Evolutionary conservation across 192 early-diverging fungal species (phyloP), one percentile per base, ranked within the genome.

Genomic region (Rhizoclosmatium sp.): DNA sequence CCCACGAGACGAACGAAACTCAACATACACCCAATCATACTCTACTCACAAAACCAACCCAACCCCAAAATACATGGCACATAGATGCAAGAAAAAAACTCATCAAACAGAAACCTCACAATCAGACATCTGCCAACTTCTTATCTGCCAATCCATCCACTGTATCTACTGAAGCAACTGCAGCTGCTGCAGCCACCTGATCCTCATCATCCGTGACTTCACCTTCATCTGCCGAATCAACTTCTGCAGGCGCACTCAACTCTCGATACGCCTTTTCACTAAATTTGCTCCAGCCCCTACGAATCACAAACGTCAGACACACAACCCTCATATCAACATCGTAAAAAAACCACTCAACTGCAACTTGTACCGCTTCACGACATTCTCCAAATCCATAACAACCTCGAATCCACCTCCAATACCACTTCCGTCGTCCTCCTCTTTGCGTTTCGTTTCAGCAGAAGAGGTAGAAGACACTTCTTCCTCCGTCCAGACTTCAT

Each of bases 251-350:
- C 59, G 73, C 67, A 21, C 59, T 48, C n/a, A 81, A 67, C 40
- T 81, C 80, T 9, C 80, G 47, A 69, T 81, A 81, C 23, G 47
- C 67, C 21, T 74, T 64, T 54, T 75, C 74, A 12, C 23, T 44
- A 61, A 69, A 81, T 60, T 81, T 81, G 42, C 65, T 65, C 80
- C 80, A 81, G 23, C 80, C 80, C 56, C 75, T 77, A 46, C 31
- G 31, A 31, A 2, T 59, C 5, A 65, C n/a, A 10, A 48, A 59
- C 65, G 51, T 9, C 47, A 65, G 39, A 19, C 4, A 31, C 14
- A 69, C 54, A n/a, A 56, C 3, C 2, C 4, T 42, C 19, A 40
- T 41, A n/a, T 47, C 0, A 69, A 10, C 0, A 48, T 39, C 39
- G 12, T n/a, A 59, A n/a, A n/a, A 72, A 60, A 59, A 59, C 7